Conservation (phyloP, 257 asterid genomes). For the Solanum commersonii region DNA sequence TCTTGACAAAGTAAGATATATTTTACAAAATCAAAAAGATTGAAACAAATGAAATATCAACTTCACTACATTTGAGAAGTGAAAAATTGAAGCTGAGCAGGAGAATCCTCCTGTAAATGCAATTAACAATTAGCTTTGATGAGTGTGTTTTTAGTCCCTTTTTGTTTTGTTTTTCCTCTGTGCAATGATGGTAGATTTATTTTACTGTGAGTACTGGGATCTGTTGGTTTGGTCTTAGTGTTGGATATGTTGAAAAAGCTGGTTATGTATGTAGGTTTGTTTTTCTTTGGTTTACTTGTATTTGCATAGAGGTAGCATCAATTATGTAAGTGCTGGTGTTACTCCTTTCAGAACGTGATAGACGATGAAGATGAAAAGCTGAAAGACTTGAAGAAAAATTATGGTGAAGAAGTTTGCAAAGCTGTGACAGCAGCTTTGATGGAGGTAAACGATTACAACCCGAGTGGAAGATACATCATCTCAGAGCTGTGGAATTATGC, state of each 20-base stretch:
- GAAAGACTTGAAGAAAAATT: constrained; percentile 45
- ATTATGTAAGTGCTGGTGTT: not conserved
- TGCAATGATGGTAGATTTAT: not conserved
- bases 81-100: not conserved
- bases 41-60: not conserved
- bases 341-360: constrained; percentile 37
- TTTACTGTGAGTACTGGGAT: not conserved
- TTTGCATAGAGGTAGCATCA: not conserved
- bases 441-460: constrained; percentile 77
- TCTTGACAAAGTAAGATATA: not conserved
- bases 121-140: not conserved
- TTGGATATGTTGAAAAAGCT: not conserved
- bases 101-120: not conserved
- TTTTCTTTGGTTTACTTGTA: not conserved
- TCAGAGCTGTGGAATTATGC: constrained; percentile 79
- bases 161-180: not conserved
- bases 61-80: not conserved
- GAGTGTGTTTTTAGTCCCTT: not conserved
- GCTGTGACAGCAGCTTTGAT: constrained; percentile 53
- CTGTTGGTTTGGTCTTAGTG: not conserved
- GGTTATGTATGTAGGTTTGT: not conserved
- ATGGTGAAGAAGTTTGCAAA: constrained; percentile 43
- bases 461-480: constrained; percentile 65
- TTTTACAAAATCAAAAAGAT: not conserved
- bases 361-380: constrained; percentile 65